Evolutionary conservation across 108 stramenopile species (phyloP).

Genomic region (Mayamaea pseudoterrestris): DNA sequence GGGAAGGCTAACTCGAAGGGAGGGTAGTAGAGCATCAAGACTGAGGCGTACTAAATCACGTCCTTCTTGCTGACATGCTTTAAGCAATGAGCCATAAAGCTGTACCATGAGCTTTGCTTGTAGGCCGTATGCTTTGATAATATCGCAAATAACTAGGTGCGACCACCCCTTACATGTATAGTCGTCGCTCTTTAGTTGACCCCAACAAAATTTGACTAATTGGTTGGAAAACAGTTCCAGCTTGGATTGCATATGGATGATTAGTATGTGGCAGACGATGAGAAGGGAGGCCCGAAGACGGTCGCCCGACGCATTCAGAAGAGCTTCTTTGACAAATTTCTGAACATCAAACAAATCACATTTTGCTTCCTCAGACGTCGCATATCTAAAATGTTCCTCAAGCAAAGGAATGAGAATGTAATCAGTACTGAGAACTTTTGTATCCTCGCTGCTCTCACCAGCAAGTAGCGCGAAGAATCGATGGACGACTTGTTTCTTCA

Average conservation of each 20-base stretch:
- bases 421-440: constrained; percentile 54
- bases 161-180: constrained; percentile 81
- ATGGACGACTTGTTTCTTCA: constrained; percentile 43
- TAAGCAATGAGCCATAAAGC: constrained; percentile 70
- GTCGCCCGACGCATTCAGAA: too few relatives aligned
- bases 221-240: constrained; percentile 52
- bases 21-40: constrained; percentile 77
- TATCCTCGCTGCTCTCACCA: constrained; percentile 70
- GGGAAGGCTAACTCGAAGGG: constrained; percentile 45
- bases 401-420: constrained; percentile 60
- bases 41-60: constrained; percentile 63
- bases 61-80: constrained; percentile 71
- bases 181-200: constrained; percentile 74
- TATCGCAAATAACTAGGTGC: constrained; percentile 75
- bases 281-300: too few relatives aligned
- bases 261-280: too few relatives aligned
- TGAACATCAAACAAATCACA: too few relatives aligned
- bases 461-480: constrained; percentile 60
- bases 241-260: constrained; percentile 32
- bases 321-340: constrained; percentile 28
- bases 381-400: too few relatives aligned
- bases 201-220: constrained; percentile 86
- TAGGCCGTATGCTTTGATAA: constrained; percentile 69
- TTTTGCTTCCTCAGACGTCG: too few relatives aligned
- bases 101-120: constrained; percentile 81